Percentiles rank a stretch among this genome's conserved stretches.
phyloP scores from a whole-genome alignment of 108 stramenopile genomes.

The Stephanodiscus minutulus region DNA sequence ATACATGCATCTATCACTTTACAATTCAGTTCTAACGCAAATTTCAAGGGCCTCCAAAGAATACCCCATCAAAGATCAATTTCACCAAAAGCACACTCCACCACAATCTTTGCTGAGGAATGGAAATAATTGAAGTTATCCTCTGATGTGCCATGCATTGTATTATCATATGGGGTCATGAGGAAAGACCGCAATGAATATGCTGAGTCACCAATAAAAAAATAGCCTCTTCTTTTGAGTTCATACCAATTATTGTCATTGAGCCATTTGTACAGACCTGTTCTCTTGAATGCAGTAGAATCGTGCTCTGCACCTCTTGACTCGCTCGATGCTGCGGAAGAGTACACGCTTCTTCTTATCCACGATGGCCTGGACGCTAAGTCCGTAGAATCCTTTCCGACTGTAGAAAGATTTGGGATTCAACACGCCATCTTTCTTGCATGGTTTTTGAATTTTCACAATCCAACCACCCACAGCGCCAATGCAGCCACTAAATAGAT shows the following conservation, averaged over 20 bases:
- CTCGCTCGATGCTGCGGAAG: not conserved
- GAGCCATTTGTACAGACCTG: not conserved
- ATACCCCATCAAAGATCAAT: slow-evolving; percentile 42
- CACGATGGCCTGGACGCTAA: slow-evolving; percentile 24
- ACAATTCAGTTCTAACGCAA: slow-evolving; percentile 6
- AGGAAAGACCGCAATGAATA: slow-evolving; percentile 27
- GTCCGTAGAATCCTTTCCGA: slow-evolving; percentile 1
- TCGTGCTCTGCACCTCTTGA: slow-evolving; percentile 11
- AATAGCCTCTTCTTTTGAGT: slow-evolving; percentile 12
- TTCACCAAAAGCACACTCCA: slow-evolving; percentile 48
- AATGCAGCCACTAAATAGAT: slow-evolving; percentile 12
- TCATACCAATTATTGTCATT: not conserved
- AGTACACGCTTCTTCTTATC: slow-evolving; percentile 19
- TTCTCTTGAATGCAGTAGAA: slow-evolving; percentile 17
- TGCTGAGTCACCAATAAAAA: slow-evolving; percentile 36
- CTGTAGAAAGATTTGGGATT: slow-evolving; percentile 37
- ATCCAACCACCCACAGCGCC: slow-evolving; percentile 28
- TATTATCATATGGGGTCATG: slow-evolving; percentile 27
- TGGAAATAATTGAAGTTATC: slow-evolving; percentile 39
- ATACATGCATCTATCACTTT: slow-evolving; percentile 33
- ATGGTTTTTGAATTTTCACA: slow-evolving; percentile 18
- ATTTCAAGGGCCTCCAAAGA: slow-evolving; percentile 29
- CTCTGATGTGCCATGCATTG: slow-evolving; percentile 7
- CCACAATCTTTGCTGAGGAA: slow-evolving; percentile 20
- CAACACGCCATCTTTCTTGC: slow-evolving; percentile 1